Evolutionary conservation across 2,329 filamentous ascomycete genomes (phyloP).

Genomic region (Zalaria sp.): DNA sequence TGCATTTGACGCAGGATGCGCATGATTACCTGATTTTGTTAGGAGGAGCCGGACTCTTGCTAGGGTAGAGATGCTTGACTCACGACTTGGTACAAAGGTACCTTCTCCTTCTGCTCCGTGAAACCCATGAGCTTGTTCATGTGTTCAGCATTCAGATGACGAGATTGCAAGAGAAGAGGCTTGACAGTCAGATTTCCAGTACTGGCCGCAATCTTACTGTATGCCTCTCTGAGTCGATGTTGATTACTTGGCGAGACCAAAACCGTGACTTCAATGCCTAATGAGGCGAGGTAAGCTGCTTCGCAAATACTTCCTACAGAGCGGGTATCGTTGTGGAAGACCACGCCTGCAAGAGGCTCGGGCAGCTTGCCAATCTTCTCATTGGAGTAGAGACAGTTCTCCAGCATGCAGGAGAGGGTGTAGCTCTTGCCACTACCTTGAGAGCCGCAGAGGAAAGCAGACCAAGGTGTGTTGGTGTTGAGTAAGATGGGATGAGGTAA

Average conservation of each 20-base stretch:
- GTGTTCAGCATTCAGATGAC: constrained; percentile 35
- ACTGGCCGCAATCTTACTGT: constrained; percentile 23
- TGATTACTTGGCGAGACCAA: constrained; percentile 38
- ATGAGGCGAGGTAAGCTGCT: constrained; percentile 39
- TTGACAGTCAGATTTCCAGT: constrained; percentile 29
- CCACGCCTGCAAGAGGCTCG: constrained; percentile 42
- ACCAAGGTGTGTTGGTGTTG: constrained; percentile 43
- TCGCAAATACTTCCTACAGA: constrained; percentile 40
- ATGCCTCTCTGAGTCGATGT: constrained; percentile 25
- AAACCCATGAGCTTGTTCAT: constrained; percentile 45
- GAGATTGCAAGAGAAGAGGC: constrained; percentile 31
- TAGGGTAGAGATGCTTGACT: constrained; percentile 13
- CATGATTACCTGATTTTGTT: constrained; percentile 29
- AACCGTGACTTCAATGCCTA: constrained; percentile 33
- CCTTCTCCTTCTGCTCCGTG: constrained; percentile 20
- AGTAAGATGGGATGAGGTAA: constrained; percentile 24
- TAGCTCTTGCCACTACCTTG: constrained; percentile 51
- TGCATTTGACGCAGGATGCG: constrained; percentile 45
- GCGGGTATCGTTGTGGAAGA: constrained; percentile 43
- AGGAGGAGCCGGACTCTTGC: not conserved
- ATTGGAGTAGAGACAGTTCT: constrained; percentile 40
- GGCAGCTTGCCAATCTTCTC: constrained; percentile 29
- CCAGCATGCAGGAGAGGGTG: constrained; percentile 43
- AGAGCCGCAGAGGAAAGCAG: constrained; percentile 48
- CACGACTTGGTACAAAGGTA: constrained; percentile 45